Evolutionary conservation across 176 grass and related monocot species (phyloP).

Genomic region (Typha latifolia): DNA sequence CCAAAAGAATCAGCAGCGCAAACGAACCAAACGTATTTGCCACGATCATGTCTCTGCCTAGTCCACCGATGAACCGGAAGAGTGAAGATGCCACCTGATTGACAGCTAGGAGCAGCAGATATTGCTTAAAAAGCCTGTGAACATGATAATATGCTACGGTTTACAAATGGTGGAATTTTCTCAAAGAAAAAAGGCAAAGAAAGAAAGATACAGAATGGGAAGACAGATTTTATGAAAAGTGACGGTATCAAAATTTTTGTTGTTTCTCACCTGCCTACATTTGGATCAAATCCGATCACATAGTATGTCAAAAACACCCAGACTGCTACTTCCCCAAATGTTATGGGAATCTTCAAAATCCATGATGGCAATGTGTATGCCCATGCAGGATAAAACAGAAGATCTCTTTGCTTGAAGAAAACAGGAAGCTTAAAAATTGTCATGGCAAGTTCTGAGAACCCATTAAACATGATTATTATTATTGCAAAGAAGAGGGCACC

Average conservation of each 20-base stretch:
- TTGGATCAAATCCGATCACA: conserved; percentile 80
- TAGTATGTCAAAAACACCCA: conserved; percentile 85
- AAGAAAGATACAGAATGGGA: not conserved
- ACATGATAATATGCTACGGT: not conserved
- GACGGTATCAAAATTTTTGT: not conserved
- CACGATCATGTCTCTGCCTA: conserved; percentile 53
- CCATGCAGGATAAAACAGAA: conserved; percentile 92
- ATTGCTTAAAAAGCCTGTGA: conserved; percentile 45
- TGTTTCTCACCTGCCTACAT: conserved; percentile 60
- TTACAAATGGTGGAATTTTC: not conserved
- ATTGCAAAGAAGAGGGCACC: conserved; percentile 66
- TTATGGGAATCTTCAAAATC: conserved; percentile 79
- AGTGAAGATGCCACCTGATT: conserved; percentile 67
- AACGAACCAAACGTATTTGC: conserved; percentile 75
- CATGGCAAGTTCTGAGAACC: conserved; percentile 62
- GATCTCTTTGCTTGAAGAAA: conserved; percentile 91
- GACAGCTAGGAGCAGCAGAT: conserved; percentile 43
- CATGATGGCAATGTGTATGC: conserved; percentile 69
- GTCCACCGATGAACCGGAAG: conserved; percentile 65
- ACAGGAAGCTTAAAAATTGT: conserved; percentile 65
- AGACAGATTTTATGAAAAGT: not conserved
- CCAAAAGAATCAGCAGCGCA: conserved; percentile 51
- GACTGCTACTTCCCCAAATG: conserved; percentile 61
- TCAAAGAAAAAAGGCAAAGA: not conserved
- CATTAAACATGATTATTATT: conserved; percentile 78